phyloP scores from a whole-genome alignment of 495 filamentous ascomycete species.

The Penicillium riverlandense region DNA sequence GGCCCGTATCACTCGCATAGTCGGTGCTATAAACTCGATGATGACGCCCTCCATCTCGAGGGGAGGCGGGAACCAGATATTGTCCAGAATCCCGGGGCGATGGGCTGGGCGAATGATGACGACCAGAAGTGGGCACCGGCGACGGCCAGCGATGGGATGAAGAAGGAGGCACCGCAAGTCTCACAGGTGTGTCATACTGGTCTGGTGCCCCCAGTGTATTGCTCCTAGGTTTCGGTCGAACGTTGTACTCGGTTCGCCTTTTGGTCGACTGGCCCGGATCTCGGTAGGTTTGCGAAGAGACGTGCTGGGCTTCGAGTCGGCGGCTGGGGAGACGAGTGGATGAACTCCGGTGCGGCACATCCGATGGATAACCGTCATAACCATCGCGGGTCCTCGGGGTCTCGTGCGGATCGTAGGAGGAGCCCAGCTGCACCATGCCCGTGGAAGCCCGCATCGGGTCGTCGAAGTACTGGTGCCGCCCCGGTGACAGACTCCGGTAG shows the following conservation, averaged over 20 bases:
- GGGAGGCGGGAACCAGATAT: slow-evolving; percentile 22
- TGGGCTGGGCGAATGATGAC: slow-evolving; percentile 25
- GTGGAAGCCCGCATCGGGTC: slow-evolving; percentile 43
- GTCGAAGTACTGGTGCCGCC: slow-evolving; percentile 17
- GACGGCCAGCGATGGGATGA: slow-evolving; percentile 19
- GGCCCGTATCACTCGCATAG: slow-evolving; percentile 36
- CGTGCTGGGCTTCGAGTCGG: slow-evolving; percentile 29
- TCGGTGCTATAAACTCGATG: slow-evolving; percentile 28
- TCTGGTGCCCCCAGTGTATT: slow-evolving; percentile 28
- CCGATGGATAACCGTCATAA: slow-evolving; percentile 29
- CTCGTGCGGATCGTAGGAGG: slow-evolving; percentile 31
- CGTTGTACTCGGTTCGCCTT: slow-evolving; percentile 35
- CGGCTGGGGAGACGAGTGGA: slow-evolving; percentile 21
- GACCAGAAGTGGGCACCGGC: slow-evolving; percentile 20
- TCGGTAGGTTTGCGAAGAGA: slow-evolving; percentile 27
- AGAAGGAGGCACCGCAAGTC: slow-evolving; percentile 18
- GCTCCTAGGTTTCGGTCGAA: slow-evolving; percentile 33
- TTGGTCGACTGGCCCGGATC: slow-evolving; percentile 27
- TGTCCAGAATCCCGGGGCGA: slow-evolving; percentile 19
- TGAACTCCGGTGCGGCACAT: slow-evolving; percentile 21
- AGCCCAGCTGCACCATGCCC: slow-evolving; percentile 33
- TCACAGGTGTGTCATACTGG: slow-evolving; percentile 15
- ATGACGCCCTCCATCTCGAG: slow-evolving; percentile 18
- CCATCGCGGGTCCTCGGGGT: slow-evolving; percentile 16
- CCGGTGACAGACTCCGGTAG: slow-evolving; percentile 24